A percentile compares a stretch with the other conserved stretches of the same genome.
Conservation (phyloP, 257 asterid species). For the Solanum medicagineum region DNA sequence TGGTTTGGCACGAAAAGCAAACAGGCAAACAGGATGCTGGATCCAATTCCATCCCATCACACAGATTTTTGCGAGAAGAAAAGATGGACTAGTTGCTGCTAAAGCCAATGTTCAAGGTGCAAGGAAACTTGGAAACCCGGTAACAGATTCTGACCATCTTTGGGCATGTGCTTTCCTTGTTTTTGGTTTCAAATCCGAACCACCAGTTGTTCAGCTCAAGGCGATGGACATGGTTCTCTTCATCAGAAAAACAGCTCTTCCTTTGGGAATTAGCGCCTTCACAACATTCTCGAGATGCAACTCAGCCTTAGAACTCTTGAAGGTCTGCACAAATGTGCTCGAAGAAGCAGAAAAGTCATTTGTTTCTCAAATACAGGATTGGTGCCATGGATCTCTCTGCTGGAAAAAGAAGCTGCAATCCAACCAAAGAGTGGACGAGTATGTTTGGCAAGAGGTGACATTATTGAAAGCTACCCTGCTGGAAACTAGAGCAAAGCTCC, state of each 20-base stretch:
- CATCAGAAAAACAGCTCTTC: conserved; percentile 59
- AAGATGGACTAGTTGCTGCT: conserved; percentile 32
- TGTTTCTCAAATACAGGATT: conserved; percentile 64
- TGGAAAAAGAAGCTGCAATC: conserved; percentile 61
- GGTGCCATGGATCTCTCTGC: conserved; percentile 76
- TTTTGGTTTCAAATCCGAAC: conserved; percentile 72
- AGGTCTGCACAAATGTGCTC: conserved; percentile 70
- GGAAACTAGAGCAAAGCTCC: conserved; percentile 59
- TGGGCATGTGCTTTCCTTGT: conserved; percentile 83
- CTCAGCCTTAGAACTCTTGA: conserved; percentile 75
- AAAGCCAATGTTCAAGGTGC: conserved; percentile 57
- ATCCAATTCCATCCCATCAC: conserved; percentile 73
- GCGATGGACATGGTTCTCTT: conserved; percentile 57
- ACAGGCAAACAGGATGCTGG: conserved; percentile 52
- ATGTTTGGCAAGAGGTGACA: conserved; percentile 84
- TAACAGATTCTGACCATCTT: conserved; percentile 39
- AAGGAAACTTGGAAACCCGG: conserved; percentile 33
- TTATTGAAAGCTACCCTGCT: conserved; percentile 54
- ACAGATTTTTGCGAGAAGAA: conserved; percentile 39
- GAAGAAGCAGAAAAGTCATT: conserved; percentile 86
- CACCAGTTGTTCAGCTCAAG: conserved; percentile 68
- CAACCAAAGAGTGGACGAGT: conserved; percentile 58
- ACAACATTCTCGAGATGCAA: conserved; percentile 60
- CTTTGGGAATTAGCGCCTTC: conserved; percentile 53
- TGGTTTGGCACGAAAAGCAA: conserved; percentile 58